Conservation (phyloP, 176 grass and related monocot genomes). For the Carex parvula region DNA sequence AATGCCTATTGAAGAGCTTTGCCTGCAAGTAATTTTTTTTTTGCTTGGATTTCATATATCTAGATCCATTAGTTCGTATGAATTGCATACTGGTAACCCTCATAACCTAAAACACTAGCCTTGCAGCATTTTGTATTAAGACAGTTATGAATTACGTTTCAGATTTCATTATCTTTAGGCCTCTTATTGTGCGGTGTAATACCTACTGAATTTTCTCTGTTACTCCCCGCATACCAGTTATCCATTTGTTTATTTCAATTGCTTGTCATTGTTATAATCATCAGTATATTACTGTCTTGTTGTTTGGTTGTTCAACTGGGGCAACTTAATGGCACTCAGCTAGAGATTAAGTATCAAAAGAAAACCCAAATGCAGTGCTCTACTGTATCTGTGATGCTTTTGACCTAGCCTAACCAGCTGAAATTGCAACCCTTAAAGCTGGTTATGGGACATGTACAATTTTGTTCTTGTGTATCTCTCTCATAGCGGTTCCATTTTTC, state of each 20-base stretch:
- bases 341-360: background rate
- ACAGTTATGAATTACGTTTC: background rate
- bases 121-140: background rate
- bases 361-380: background rate
- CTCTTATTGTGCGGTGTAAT: background rate
- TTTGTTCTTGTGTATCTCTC: background rate
- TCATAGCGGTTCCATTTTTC: conserved; percentile 31
- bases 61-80: conserved; percentile 15
- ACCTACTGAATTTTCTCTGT: background rate
- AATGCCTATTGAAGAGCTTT: conserved; percentile 95
- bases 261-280: background rate
- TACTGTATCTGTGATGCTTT: background rate
- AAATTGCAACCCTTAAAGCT: conserved; percentile 10
- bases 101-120: background rate
- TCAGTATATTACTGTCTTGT: background rate
- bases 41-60: conserved; percentile 23
- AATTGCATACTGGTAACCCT: background rate
- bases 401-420: background rate
- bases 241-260: background rate
- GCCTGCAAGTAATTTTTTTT: conserved; percentile 62
- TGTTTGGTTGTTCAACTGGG: background rate
- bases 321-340: background rate
- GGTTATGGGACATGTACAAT: background rate
- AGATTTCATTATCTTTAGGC: background rate
- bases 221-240: too few relatives aligned